phyloP scores from a whole-genome alignment of 2,329 filamentous ascomycete species.

The Sporothrix dimorphospora region DNA sequence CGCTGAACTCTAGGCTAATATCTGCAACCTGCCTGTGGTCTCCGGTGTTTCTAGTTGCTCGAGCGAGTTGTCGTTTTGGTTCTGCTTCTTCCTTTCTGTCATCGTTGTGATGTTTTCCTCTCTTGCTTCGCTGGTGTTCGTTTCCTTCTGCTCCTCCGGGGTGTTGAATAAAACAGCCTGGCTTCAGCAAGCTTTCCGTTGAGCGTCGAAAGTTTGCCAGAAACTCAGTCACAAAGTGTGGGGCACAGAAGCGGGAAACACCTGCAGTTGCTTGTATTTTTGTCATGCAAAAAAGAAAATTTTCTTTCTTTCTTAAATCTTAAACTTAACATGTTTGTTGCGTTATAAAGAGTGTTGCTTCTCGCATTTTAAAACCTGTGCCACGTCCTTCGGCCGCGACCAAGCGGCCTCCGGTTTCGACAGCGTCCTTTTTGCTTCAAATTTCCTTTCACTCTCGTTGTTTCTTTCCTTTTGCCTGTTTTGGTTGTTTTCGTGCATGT shows the following conservation, averaged over 20 bases:
- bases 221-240: no score
- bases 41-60: not conserved
- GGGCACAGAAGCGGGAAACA: not conserved
- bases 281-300: no score
- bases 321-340: not conserved
- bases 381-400: not conserved
- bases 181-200: not conserved
- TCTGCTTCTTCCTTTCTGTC: not conserved
- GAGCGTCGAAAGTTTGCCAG: no score
- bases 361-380: not conserved
- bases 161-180: not conserved
- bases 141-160: not conserved
- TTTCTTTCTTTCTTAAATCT: not conserved
- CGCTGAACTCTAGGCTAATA: not conserved
- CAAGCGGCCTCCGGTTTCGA: not conserved
- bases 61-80: not conserved
- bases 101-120: not conserved
- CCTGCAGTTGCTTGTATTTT: not conserved
- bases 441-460: not conserved
- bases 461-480: not conserved
- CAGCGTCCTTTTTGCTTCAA: not conserved
- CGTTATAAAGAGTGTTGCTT: not conserved
- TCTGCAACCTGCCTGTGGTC: not conserved
- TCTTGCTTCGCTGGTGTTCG: not conserved
- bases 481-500: not conserved